phyloP scores from a whole-genome alignment of 2,329 filamentous ascomycete species.

The Exophiala oligosperma region DNA sequence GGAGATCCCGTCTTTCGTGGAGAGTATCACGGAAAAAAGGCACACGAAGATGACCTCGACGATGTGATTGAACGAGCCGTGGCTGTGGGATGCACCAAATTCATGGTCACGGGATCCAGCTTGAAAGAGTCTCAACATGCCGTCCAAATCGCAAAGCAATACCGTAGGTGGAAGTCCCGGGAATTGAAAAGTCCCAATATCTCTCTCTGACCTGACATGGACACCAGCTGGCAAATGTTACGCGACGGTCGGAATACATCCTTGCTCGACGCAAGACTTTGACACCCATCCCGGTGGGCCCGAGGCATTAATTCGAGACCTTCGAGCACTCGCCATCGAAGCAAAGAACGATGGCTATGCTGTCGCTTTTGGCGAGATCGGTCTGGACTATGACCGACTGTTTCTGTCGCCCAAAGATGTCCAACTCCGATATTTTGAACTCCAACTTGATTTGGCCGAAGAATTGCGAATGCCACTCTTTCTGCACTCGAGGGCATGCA shows the following conservation, averaged over 20 bases:
- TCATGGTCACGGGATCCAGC: conserved; percentile 92
- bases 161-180: conserved; percentile 57
- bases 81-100: conserved; percentile 78
- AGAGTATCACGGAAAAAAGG: conserved; percentile 75
- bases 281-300: conserved; percentile 55
- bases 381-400: conserved; percentile 92
- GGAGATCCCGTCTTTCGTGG: conserved; percentile 89
- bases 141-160: conserved; percentile 68
- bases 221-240: conserved; percentile 73
- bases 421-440: conserved; percentile 81
- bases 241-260: conserved; percentile 90
- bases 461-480: conserved; percentile 82
- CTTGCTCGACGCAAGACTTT: conserved; percentile 82
- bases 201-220: conserved; percentile 17
- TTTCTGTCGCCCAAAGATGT: conserved; percentile 75
- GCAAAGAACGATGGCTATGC: conserved; percentile 62
- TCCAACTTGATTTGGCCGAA: conserved; percentile 76
- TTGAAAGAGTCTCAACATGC: conserved; percentile 75
- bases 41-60: conserved; percentile 45
- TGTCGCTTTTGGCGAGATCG: conserved; percentile 88
- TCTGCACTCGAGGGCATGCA: conserved; percentile 85
- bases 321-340: conserved; percentile 65
- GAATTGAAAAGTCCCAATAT: neutral
- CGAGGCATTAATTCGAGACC: conserved; percentile 50
- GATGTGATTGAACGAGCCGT: conserved; percentile 75